Conservation (phyloP, 495 filamentous ascomycete genomes). For the Aspergillus cavernicola region DNA sequence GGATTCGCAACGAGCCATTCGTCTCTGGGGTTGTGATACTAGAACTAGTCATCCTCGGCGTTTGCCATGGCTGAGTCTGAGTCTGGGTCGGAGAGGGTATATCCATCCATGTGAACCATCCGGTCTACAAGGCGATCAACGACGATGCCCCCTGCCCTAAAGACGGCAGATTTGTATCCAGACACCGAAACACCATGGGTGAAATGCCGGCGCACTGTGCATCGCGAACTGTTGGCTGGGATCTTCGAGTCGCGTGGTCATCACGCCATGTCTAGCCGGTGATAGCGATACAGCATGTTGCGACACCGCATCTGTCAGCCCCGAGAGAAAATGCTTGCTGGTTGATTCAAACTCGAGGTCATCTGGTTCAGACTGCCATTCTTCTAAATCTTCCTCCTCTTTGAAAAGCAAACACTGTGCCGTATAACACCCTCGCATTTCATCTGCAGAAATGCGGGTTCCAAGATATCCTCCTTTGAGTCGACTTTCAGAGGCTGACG, state of each 20-base stretch:
- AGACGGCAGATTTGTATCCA: neutral
- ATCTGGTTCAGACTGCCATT: neutral
- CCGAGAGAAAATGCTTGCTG: neutral
- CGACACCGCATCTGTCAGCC: neutral
- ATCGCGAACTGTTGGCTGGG: neutral
- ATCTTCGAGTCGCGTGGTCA: no score
- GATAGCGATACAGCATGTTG: neutral
- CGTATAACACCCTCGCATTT: slow-evolving; percentile 1
- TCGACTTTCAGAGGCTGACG: no score
- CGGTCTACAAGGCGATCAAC: neutral
- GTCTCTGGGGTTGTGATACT: neutral
- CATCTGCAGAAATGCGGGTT: neutral
- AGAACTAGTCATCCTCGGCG: no score
- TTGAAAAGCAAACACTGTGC: neutral
- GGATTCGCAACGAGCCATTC: neutral
- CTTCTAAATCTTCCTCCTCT: neutral
- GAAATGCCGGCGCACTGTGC: no score
- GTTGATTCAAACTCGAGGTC: neutral
- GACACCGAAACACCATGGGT: neutral
- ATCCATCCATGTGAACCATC: neutral
- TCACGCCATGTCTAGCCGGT: neutral
- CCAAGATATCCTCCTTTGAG: neutral
- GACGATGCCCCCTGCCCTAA: neutral
- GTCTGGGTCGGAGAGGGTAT: neutral
- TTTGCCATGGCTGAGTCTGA: neutral